Base-by-base conservation (phyloP, 83 land plant species). In the Diphasiastrum complanatum region DNA sequence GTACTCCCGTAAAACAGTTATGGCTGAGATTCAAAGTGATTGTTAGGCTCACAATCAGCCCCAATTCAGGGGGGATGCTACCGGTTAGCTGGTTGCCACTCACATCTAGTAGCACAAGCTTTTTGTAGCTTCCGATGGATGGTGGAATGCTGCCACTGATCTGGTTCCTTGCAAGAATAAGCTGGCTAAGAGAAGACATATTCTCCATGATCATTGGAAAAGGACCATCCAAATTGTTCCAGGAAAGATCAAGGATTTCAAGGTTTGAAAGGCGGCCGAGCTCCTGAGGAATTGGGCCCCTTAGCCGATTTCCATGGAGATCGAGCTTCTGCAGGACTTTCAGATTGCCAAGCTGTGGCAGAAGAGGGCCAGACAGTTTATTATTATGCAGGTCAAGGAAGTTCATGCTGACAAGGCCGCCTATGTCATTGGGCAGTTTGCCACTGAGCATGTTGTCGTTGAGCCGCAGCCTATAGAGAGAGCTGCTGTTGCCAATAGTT, bases 1-100 rank as follows among this genome's bases (percentile, higher is more conserved):
- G 69, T 0, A 41, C 20, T 1, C 86, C 80, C 10, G 77, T 45
- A 2, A 83, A 40, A 14, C 23, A 18, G 62, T 83, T 83, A 45
- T 59, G 41, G 48, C 82, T 75, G 31, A 83, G 35, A 40, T 81
- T 78, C 33, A 78, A 58, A 11, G 61, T n/a, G 19, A 75, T 76
- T 6, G 70, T 74, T 4, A 79, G 69, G 58, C 62, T 49, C 10
- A 8, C 12, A n/a, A 33, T 27, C 34, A 8, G 59, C 0, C 52
- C 52, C 20, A 64, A 36, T 1, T 28, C n/a, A 2, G 57, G 22
- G 6, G 67, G 67, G 11, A 64, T 64, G 30, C 33, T 14, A 29
- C 67, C 67, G 12, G 67, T 29, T 14, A 64, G 38, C 18, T 11
- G 5, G 2, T 64, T 64, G n/a, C 33, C 29, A 6, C 43, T 33